Evolutionary conservation across 257 asterid species (phyloP).

Genomic region (Marsdenia floribunda): DNA sequence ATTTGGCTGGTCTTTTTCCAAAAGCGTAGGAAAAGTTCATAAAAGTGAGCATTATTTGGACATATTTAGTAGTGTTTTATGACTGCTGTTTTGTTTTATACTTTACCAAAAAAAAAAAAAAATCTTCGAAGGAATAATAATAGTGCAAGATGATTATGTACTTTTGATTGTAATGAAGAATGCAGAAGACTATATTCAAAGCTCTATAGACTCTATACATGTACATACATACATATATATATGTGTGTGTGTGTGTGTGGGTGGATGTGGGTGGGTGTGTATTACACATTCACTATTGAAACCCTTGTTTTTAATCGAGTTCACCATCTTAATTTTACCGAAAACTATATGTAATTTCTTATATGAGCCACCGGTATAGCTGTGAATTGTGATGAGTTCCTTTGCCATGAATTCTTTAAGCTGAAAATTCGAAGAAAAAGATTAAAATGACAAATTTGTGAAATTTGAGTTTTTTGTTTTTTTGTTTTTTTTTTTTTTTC

Average conservation of each 20-base stretch:
- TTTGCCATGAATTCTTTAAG: not conserved
- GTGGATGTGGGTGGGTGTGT: too few relatives aligned
- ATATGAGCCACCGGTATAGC: too few relatives aligned
- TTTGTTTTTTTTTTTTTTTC: too few relatives aligned
- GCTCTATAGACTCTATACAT: too few relatives aligned
- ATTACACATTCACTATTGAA: too few relatives aligned
- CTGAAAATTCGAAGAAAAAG: not conserved
- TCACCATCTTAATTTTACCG: not conserved
- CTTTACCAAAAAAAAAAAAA: not conserved
- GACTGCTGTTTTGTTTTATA: conserved; percentile 18
- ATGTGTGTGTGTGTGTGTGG: too few relatives aligned
- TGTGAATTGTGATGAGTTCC: too few relatives aligned
- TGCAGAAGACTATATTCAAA: not conserved
- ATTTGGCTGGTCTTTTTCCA: not conserved
- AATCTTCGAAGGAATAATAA: not conserved
- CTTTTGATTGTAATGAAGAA: not conserved
- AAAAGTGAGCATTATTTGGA: not conserved
- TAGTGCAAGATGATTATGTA: too few relatives aligned
- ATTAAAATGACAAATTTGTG: not conserved
- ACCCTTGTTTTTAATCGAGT: not conserved
- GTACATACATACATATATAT: too few relatives aligned
- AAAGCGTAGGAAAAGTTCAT: conserved; percentile 13
- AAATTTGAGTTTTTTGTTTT: not conserved
- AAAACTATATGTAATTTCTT: not conserved
- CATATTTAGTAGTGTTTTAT: not conserved